Evolutionary conservation across 352 stramenopile species (phyloP).

Genomic region (Phytophthora sansomeana): DNA sequence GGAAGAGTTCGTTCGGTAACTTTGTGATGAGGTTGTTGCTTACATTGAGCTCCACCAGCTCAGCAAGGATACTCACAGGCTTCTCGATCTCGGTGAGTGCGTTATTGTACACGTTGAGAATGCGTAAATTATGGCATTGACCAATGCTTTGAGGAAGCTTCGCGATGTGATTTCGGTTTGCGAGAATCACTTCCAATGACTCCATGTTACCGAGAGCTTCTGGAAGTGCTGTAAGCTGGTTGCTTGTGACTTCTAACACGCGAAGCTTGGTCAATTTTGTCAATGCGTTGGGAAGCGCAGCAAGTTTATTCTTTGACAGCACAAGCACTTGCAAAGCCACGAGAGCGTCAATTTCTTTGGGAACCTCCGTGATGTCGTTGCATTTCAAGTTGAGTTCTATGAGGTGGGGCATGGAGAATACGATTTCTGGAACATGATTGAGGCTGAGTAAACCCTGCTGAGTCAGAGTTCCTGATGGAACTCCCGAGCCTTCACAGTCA

Average conservation of each 20-base stretch:
- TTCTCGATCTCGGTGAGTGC: slow-evolving; percentile 54
- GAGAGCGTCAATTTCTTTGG: slow-evolving; percentile 66
- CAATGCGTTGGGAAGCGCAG: slow-evolving; percentile 53
- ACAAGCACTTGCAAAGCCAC: slow-evolving; percentile 52
- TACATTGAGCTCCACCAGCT: slow-evolving; percentile 78
- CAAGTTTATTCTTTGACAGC: slow-evolving; percentile 73
- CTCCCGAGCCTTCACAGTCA: slow-evolving; percentile 46
- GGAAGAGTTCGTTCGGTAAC: slow-evolving; percentile 44
- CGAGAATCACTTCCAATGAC: slow-evolving; percentile 61
- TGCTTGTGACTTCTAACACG: slow-evolving; percentile 63
- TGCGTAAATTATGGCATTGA: slow-evolving; percentile 51
- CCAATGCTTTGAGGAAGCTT: slow-evolving; percentile 61
- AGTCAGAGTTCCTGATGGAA: slow-evolving; percentile 58
- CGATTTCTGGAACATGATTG: slow-evolving; percentile 57
- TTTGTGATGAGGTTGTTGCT: slow-evolving; percentile 64
- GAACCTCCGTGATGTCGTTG: slow-evolving; percentile 68
- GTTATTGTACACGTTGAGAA: slow-evolving; percentile 88
- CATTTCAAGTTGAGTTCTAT: slow-evolving; percentile 70
- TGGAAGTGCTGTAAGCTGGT: slow-evolving; percentile 61
- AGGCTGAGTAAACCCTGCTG: slow-evolving; percentile 56
- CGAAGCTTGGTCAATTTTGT: slow-evolving; percentile 55
- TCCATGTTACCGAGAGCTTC: slow-evolving; percentile 55
- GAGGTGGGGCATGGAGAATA: slow-evolving; percentile 67
- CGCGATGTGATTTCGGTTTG: slow-evolving; percentile 62
- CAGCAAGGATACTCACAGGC: slow-evolving; percentile 55